A percentile compares a stretch with the other conserved stretches of the same genome.
phyloP scores from a whole-genome alignment of 208 protist species.

The Trypanosoma mega region DNA sequence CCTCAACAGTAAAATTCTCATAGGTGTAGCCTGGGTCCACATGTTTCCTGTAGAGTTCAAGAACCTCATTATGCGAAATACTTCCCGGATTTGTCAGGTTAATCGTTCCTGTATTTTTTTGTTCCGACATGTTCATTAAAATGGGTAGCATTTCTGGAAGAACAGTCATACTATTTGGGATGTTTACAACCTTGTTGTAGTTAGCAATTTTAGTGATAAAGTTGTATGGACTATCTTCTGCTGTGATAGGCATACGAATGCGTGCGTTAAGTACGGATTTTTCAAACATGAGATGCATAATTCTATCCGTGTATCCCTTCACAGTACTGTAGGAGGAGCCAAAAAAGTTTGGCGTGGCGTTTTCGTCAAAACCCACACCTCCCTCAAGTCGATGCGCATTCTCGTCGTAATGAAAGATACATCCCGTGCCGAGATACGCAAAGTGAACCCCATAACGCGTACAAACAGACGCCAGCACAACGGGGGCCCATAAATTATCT shows the following conservation, averaged over 20 bases:
- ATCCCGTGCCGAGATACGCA: conserved; percentile 60
- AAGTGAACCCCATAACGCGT: conserved; percentile 31
- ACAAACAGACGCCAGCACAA: conserved; percentile 39
- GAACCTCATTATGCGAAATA: conserved; percentile 62
- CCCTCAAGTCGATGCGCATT: conserved; percentile 23
- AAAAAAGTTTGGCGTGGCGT: conserved; percentile 49
- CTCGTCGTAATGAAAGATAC: conserved; percentile 68
- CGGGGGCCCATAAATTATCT: conserved; percentile 49
- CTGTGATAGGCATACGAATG: conserved; percentile 62
- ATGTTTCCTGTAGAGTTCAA: conserved; percentile 54
- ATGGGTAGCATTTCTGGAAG: conserved; percentile 50
- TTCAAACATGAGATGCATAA: conserved; percentile 48
- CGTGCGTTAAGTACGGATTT: conserved; percentile 50
- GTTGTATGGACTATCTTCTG: conserved; percentile 53
- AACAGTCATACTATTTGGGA: conserved; percentile 68
- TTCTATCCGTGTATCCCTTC: conserved; percentile 59
- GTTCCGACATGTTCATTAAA: conserved; percentile 31
- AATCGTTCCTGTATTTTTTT: conserved; percentile 47
- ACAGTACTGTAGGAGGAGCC: conserved; percentile 58
- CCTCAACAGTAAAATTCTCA: conserved; percentile 54
- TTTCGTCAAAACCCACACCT: conserved; percentile 35
- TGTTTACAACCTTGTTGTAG: conserved; percentile 59
- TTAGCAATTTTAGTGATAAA: conserved; percentile 71
- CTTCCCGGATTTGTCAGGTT: conserved; percentile 60
- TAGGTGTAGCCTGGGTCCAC: conserved; percentile 47